A percentile compares a stretch with the other conserved stretches of the same genome.
Evolutionary conservation across 192 early-diverging fungal genomes (phyloP).

Genomic region (Backusella liffmaniae): DNA sequence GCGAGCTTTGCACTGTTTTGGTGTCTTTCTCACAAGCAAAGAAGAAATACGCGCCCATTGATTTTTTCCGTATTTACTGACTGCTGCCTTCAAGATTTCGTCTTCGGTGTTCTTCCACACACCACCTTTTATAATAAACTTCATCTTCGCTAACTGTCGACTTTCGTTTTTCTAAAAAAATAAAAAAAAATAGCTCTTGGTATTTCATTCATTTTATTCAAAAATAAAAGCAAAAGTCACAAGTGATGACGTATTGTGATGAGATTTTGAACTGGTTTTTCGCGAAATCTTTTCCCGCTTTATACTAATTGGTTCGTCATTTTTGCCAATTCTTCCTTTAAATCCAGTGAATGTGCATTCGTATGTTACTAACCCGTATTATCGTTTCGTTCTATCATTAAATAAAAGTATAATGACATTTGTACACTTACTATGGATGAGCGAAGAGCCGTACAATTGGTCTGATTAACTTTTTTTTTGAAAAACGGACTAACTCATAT

Average conservation of each 20-base stretch:
- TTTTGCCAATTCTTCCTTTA: too few relatives aligned
- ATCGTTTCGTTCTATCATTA: too few relatives aligned
- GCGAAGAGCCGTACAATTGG: too few relatives aligned
- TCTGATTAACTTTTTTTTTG: too few relatives aligned
- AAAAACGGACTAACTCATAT: too few relatives aligned
- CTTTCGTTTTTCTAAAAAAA: background rate
- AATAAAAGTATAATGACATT: too few relatives aligned
- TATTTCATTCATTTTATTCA: background rate
- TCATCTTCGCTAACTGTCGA: constrained; percentile 12
- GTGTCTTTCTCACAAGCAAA: constrained; percentile 89
- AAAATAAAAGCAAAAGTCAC: background rate
- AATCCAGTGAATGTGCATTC: too few relatives aligned
- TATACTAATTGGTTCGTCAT: too few relatives aligned
- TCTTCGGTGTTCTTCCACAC: constrained; percentile 99
- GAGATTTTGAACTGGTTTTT: background rate
- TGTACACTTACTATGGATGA: too few relatives aligned
- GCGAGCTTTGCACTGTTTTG: constrained; percentile 98
- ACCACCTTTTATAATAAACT: constrained; percentile 82
- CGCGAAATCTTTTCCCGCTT: too few relatives aligned
- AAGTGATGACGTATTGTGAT: background rate
- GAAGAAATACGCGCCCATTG: constrained; percentile 99
- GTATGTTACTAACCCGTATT: too few relatives aligned
- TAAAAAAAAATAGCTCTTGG: background rate
- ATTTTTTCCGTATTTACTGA: constrained; percentile 99
- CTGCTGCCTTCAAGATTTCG: constrained; percentile 95